These are phyloP conservation scores for Andrographis paniculata DNA, from an alignment of 305 asterid species.

Conservation along the genomic window DNA sequence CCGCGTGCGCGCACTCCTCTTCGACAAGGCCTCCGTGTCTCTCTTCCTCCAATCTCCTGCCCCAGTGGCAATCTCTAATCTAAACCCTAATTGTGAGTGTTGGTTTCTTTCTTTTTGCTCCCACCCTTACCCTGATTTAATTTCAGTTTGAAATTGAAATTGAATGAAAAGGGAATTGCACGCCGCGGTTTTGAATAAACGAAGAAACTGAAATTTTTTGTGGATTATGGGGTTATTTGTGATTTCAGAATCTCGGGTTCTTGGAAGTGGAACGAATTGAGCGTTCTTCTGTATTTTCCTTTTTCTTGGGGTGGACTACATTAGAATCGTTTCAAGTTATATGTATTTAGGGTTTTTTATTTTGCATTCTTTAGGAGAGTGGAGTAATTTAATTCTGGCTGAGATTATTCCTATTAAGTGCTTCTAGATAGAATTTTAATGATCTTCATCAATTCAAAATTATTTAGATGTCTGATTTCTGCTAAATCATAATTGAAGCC, in stretches of 20 bases:
- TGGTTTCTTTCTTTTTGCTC: slow-evolving; percentile 2
- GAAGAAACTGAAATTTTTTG: not conserved
- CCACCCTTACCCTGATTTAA: slow-evolving; percentile 5
- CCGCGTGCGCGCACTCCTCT: slow-evolving; percentile 90
- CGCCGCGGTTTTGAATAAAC: too few species aligned
- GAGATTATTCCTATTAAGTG: too few species aligned
- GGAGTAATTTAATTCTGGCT: too few species aligned
- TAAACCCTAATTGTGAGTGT: slow-evolving; percentile 70
- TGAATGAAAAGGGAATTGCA: too few species aligned
- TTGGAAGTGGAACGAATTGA: too few species aligned
- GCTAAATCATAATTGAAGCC: not conserved
- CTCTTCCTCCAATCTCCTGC: slow-evolving; percentile 31
- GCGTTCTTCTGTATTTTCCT: too few species aligned
- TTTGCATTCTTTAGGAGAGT: too few species aligned
- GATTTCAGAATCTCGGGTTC: not conserved
- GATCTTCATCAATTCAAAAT: not conserved
- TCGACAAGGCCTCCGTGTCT: slow-evolving; percentile 69
- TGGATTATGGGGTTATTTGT: not conserved
- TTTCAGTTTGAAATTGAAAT: not conserved
- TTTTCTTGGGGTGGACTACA: too few species aligned
- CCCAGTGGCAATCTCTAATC: slow-evolving; percentile 42
- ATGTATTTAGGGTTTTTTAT: too few species aligned
- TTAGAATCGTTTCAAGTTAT: too few species aligned
- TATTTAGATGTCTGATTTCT: not conserved
- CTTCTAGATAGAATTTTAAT: not conserved